A percentile compares a stretch with the other conserved stretches of the same genome.
These are phyloP conservation scores for Xylariaceae sp. DNA, from an alignment of 2,329 filamentous ascomycete species.

Conservation along the genomic window DNA sequence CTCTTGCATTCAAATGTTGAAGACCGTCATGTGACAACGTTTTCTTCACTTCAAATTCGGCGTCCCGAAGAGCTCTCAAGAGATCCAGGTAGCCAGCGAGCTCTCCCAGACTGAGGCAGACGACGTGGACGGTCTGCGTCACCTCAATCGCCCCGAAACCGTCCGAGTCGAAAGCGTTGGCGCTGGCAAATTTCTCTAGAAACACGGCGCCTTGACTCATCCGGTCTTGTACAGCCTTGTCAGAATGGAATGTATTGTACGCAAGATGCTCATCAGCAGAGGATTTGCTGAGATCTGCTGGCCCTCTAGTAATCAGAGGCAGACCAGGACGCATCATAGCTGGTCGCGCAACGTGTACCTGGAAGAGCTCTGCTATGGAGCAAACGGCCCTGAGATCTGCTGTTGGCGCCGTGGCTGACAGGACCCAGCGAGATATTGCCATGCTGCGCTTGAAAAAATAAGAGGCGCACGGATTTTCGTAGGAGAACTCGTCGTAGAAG, in stretches of 20 bases:
- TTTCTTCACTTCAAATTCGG: constrained; percentile 25
- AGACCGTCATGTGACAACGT: constrained; percentile 1
- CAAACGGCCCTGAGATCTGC: constrained; percentile 34
- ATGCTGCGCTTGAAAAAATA: constrained; percentile 32
- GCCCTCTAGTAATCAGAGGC: constrained; percentile 35
- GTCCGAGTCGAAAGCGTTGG: constrained; percentile 29
- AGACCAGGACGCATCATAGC: constrained; percentile 29
- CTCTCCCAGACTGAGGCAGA: constrained; percentile 22
- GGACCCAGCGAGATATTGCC: constrained; percentile 38
- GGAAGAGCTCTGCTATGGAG: constrained; percentile 32
- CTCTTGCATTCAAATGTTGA: not conserved
- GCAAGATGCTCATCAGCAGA: constrained; percentile 32
- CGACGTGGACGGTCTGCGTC: constrained; percentile 25
- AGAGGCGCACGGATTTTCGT: constrained; percentile 29
- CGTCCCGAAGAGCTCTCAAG: constrained; percentile 28
- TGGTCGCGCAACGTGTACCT: constrained; percentile 37
- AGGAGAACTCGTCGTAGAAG: constrained; percentile 43
- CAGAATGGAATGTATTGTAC: constrained; percentile 33
- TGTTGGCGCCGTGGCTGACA: constrained; percentile 41
- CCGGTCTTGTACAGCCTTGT: constrained; percentile 32
- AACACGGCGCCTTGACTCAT: constrained; percentile 33
- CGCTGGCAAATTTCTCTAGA: constrained; percentile 27
- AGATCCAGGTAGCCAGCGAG: constrained; percentile 26
- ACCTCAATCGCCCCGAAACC: constrained; percentile 19
- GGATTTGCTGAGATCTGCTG: constrained; percentile 25